phyloP scores from a whole-genome alignment of 257 asterid genomes.

The Striga asiatica region DNA sequence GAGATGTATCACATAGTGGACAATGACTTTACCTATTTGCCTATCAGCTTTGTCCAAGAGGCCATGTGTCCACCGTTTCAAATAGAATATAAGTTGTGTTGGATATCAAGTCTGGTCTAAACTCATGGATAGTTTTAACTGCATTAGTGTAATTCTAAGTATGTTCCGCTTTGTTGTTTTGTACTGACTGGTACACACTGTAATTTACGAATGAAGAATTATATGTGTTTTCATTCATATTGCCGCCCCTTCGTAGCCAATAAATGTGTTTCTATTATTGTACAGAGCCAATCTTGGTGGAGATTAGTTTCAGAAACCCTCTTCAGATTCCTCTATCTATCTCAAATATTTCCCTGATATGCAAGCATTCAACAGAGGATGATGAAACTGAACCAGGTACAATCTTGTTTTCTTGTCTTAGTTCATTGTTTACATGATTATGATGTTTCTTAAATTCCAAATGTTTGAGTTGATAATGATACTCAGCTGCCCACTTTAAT shows the following conservation, averaged over 20 bases:
- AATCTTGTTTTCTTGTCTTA: constrained; percentile 6
- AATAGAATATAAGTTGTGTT: constrained; percentile 4
- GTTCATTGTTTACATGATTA: constrained; percentile 3
- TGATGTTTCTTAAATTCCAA: not conserved
- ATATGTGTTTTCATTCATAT: constrained; percentile 9
- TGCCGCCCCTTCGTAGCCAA: constrained; percentile 12
- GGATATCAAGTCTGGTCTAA: not conserved
- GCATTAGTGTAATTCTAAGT: constrained; percentile 10
- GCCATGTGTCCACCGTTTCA: constrained; percentile 6
- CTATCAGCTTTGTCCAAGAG: not conserved
- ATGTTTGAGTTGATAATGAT: not conserved
- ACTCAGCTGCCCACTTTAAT: not conserved
- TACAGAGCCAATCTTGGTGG: constrained; percentile 80
- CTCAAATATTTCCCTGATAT: constrained; percentile 61
- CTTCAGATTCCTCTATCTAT: constrained; percentile 83
- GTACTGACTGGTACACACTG: not conserved
- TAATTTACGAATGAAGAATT: not conserved
- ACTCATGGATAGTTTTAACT: not conserved
- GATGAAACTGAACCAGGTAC: constrained; percentile 50
- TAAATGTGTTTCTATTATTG: constrained; percentile 16
- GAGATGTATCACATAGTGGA: not conserved
- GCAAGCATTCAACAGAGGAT: constrained; percentile 51
- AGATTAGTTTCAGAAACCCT: constrained; percentile 72
- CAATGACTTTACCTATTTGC: constrained; percentile 3
- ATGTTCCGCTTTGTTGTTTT: constrained; percentile 7